Conservation (phyloP, 768 basidiomycete genomes). For the Cystobasidiopsis lactophilus region DNA sequence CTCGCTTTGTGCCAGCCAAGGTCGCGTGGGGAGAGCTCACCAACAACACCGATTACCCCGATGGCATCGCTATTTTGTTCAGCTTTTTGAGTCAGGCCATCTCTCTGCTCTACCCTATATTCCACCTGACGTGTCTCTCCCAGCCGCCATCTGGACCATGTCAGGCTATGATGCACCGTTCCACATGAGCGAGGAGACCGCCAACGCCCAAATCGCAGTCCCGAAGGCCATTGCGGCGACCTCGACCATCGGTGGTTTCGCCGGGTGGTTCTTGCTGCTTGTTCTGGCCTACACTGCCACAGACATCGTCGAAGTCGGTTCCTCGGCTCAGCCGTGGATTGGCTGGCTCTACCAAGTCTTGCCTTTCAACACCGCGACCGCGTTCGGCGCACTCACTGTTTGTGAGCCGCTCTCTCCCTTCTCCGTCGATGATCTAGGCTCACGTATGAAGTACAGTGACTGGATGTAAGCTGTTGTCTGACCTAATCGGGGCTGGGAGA, state of each 20-base stretch:
- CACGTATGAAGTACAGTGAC: no score
- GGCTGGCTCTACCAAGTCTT: conserved; percentile 5
- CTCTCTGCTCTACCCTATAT: no score
- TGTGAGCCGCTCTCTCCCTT: background rate
- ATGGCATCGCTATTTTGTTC: conserved; percentile 9
- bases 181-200: conserved; percentile 11
- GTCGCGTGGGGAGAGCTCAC: no score
- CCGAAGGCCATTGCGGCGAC: conserved; percentile 10
- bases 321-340: conserved; percentile 6
- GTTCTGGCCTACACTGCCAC: background rate
- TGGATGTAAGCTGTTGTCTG: no score
- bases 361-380: background rate
- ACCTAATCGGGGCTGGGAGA: no score
- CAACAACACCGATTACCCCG: background rate
- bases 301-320: conserved; percentile 1
- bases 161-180: conserved; percentile 12
- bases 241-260: conserved; percentile 5
- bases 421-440: no score
- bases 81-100: no score
- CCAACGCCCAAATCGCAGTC: conserved; percentile 9
- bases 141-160: conserved; percentile 10
- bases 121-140: no score
- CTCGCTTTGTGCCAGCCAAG: no score
- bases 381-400: background rate
- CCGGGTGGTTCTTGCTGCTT: background rate